phyloP scores from a whole-genome alignment of 306 rosid species.

The Glycine latifolia region DNA sequence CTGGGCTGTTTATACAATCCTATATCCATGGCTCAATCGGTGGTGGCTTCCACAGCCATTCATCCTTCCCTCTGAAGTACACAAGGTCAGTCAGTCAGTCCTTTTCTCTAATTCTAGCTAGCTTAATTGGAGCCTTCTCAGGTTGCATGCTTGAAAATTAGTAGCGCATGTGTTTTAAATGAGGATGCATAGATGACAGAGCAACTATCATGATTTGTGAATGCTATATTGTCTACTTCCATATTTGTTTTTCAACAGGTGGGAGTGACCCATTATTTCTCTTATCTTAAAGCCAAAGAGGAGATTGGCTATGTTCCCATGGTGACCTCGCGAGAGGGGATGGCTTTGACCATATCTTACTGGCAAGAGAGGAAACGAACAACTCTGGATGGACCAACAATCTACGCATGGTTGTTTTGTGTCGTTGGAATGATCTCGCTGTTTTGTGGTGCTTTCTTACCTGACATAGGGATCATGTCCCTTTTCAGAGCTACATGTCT shows the following conservation, averaged over 20 bases:
- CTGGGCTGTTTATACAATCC: constrained; percentile 67
- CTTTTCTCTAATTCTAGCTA: constrained; percentile 33
- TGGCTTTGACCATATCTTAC: constrained; percentile 83
- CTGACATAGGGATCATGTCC: constrained; percentile 69
- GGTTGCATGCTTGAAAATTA: constrained; percentile 26
- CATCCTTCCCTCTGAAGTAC: constrained; percentile 91
- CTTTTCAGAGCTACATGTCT: constrained; percentile 62
- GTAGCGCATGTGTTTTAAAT: background rate
- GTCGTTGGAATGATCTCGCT: constrained; percentile 70
- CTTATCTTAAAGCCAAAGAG: constrained; percentile 87
- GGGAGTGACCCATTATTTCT: constrained; percentile 85
- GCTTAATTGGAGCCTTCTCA: constrained; percentile 1
- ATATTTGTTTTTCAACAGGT: constrained; percentile 66
- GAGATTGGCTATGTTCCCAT: constrained; percentile 87
- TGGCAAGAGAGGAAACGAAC: constrained; percentile 80
- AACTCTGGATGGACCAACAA: constrained; percentile 80
- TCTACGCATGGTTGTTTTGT: constrained; percentile 69
- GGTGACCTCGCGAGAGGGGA: constrained; percentile 80
- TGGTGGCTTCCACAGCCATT: constrained; percentile 98
- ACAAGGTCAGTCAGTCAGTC: constrained; percentile 63
- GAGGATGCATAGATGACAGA: constrained; percentile 7
- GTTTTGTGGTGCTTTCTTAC: constrained; percentile 78
- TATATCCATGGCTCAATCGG: constrained; percentile 82
- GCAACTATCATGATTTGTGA: constrained; percentile 16
- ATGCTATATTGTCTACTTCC: background rate